Evolutionary conservation across 2,329 filamentous ascomycete species (phyloP), one percentile per base, ranked within the genome.

Genomic region (Beauveria brongniartii): DNA sequence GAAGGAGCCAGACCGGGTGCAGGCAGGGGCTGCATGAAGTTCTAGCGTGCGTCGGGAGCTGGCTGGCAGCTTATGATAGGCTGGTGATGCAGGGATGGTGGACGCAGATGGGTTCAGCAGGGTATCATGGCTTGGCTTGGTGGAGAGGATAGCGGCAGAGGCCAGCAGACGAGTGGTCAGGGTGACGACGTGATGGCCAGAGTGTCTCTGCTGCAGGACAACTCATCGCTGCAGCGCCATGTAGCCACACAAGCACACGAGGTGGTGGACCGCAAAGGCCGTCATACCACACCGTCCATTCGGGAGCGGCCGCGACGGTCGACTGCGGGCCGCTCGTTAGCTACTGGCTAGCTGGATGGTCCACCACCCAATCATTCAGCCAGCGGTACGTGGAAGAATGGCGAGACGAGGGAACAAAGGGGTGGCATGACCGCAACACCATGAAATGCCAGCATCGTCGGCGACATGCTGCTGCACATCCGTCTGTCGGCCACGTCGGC

Each of bases 191-290:
- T 62, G 61, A 62, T 50, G 44, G 58, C 18, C 34, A 54, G 14
- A 62, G 28, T 62, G 54, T 47, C 34, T 58, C 43, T 62, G 61
- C 55, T 58, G 55, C 47, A 58, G 61, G 61, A 58, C 61, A 62
- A 59, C 61, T 62, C 61, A 62, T 58, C 55, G 55, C 10, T 62
- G 61, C 61, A 62, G 61, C 47, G 58, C 55, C 48, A 55, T 62
- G 54, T 53, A 53, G 53, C 60, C 28, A 48, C 54, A 46, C 30
- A 30, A 30, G 26, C 18, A 37, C 30, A 30, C 28, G n/a, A 48
- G 46, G 41, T 41, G 53, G 53, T 53, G 60, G 60, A 55, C 43
- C 43, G 51, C 26, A 20, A 50, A 16, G 9, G 41, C 43, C 50
- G 58, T 61, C 16, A 44, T 34, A 43, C 52, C 30, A 9, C 18